These are phyloP conservation scores for Pulveroboletus frians DNA, from an alignment of 768 basidiomycete species.

Conservation along the genomic window DNA sequence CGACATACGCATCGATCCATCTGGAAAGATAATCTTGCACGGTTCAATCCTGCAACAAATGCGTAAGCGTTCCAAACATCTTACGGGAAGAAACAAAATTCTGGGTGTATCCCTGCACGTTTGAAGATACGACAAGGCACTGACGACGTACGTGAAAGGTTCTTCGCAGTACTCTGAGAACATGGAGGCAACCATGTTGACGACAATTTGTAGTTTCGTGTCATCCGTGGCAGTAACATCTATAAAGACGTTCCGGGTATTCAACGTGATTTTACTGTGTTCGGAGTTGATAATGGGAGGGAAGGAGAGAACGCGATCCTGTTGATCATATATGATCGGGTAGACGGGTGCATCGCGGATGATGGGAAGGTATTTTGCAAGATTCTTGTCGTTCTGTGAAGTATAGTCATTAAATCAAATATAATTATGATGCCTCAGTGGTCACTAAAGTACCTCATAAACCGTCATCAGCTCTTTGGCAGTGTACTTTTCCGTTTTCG, in stretches of 20 bases:
- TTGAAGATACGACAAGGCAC: not conserved
- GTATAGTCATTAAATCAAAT: not conserved
- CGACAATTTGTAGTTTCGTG: constrained; percentile 93
- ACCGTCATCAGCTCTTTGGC: constrained; percentile 90
- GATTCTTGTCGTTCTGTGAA: constrained; percentile 81
- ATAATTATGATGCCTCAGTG: not conserved
- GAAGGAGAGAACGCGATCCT: constrained; percentile 88
- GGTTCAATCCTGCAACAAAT: constrained; percentile 74
- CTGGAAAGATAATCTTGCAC: constrained; percentile 74
- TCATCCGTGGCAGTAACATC: constrained; percentile 96
- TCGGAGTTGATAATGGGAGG: constrained; percentile 98
- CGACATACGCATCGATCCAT: constrained; percentile 69
- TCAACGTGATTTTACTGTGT: constrained; percentile 92
- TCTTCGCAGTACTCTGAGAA: constrained; percentile 94
- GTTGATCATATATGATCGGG: constrained; percentile 92
- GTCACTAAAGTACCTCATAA: constrained; percentile 66
- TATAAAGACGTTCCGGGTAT: constrained; percentile 92
- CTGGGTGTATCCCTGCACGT: not conserved
- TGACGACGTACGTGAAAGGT: constrained; percentile 74
- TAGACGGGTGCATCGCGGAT: constrained; percentile 94
- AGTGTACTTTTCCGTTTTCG: constrained; percentile 71
- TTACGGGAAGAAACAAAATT: not conserved
- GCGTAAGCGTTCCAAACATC: not conserved
- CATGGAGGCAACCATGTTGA: constrained; percentile 95
- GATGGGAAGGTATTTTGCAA: constrained; percentile 84